Conservation (phyloP, 2,329 filamentous ascomycete species). For the Phyllosticta paracitricarpa region DNA sequence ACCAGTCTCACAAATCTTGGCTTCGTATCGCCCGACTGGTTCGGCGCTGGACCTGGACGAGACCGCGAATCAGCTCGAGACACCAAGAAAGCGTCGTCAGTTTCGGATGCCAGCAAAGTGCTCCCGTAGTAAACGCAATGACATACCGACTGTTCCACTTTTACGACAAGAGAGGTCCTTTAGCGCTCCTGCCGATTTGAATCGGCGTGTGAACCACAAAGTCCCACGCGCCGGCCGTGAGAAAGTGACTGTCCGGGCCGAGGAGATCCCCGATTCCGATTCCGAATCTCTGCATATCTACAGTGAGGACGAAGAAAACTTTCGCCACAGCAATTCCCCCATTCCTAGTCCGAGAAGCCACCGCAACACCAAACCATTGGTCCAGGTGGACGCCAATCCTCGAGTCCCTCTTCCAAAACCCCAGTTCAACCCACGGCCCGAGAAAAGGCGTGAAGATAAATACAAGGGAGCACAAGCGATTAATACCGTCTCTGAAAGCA, state of each 20-base stretch:
- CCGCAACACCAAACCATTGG: background rate
- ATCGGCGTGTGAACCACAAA: constrained; percentile 15
- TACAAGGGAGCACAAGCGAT: constrained; percentile 4
- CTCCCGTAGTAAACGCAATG: constrained; percentile 6
- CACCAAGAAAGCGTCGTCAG: constrained; percentile 20
- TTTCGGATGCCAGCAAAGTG: background rate
- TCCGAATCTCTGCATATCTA: background rate
- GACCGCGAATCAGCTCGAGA: constrained; percentile 21
- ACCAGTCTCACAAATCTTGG: background rate
- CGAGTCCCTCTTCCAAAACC: background rate
- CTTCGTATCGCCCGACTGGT: background rate
- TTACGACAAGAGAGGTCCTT: constrained; percentile 20
- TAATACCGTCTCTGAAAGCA: constrained; percentile 4
- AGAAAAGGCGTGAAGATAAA: background rate
- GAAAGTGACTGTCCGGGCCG: background rate
- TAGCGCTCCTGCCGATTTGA: constrained; percentile 15
- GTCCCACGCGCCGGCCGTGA: background rate
- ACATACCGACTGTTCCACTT: constrained; percentile 6
- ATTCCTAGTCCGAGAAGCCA: background rate
- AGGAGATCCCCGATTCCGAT: constrained; percentile 4
- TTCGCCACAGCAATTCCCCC: background rate
- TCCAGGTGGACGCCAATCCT: background rate
- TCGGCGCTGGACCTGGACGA: constrained; percentile 35
- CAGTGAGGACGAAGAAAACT: background rate
- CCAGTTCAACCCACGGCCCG: background rate